phyloP scores from a whole-genome alignment of 495 filamentous ascomycete species.

The Penicillium chermesinum region DNA sequence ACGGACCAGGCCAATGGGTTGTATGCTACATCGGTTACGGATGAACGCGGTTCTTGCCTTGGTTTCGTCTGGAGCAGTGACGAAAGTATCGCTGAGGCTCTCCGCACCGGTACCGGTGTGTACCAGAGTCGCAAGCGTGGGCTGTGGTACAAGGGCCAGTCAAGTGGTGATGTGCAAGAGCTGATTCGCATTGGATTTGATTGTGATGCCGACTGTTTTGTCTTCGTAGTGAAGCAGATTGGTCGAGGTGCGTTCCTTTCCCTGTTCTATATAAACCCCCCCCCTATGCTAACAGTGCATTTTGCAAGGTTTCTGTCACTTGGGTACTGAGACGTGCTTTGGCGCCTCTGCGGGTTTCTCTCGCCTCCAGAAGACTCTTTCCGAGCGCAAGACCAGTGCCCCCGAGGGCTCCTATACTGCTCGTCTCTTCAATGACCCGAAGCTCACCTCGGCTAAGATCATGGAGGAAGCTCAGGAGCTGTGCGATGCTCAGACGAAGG shows the following conservation, averaged over 20 bases:
- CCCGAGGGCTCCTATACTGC: constrained; percentile 91
- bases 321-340: constrained; percentile 87
- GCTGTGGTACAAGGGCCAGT: constrained; percentile 94
- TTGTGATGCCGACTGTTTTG: constrained; percentile 88
- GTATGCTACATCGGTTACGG: constrained; percentile 80
- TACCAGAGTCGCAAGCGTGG: constrained; percentile 94
- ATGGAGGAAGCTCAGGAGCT: constrained; percentile 97
- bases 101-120: constrained; percentile 83
- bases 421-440: constrained; percentile 82
- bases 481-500: constrained; percentile 73
- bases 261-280: neutral
- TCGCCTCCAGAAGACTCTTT: constrained; percentile 77
- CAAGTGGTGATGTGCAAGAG: constrained; percentile 88
- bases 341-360: constrained; percentile 75
- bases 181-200: constrained; percentile 78
- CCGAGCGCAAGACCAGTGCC: constrained; percentile 70
- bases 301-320: constrained; percentile 79
- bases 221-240: constrained; percentile 83
- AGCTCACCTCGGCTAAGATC: constrained; percentile 88
- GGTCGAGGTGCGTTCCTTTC: constrained; percentile 52
- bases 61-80: constrained; percentile 90
- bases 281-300: constrained; percentile 20
- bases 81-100: constrained; percentile 80
- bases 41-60: constrained; percentile 79
- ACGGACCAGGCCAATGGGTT: constrained; percentile 84